These are phyloP conservation scores for Sicyos baderoa DNA, from an alignment of 306 rosid species.

Conservation along the genomic window DNA sequence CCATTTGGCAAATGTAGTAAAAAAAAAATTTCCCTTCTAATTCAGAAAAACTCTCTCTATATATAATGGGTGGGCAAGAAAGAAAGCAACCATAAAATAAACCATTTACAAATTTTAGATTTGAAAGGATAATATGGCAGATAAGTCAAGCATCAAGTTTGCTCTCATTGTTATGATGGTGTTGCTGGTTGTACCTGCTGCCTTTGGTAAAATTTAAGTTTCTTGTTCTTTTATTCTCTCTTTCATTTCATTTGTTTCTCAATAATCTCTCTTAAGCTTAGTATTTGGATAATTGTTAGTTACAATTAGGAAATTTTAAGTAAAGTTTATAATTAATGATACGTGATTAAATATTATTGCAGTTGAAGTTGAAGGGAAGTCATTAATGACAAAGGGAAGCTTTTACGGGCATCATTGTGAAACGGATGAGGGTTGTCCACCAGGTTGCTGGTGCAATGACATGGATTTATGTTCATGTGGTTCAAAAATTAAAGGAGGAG, in stretches of 20 bases:
- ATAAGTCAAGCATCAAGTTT: background rate
- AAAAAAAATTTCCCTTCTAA: too few species aligned
- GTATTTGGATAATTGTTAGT: too few species aligned
- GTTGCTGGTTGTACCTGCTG: background rate
- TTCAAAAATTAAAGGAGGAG: background rate
- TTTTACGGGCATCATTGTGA: too few species aligned
- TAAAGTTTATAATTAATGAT: too few species aligned
- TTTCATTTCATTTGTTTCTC: background rate
- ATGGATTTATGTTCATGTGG: too few species aligned
- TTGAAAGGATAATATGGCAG: background rate
- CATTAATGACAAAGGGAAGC: too few species aligned
- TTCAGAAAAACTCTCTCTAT: background rate
- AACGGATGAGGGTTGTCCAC: too few species aligned
- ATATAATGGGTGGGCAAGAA: background rate
- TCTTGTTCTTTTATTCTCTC: background rate
- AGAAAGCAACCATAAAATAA: background rate
- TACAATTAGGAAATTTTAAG: too few species aligned
- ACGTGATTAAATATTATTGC: too few species aligned
- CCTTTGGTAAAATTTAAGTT: background rate
- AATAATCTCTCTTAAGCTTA: too few species aligned
- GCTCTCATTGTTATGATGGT: background rate
- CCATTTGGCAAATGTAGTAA: too few species aligned
- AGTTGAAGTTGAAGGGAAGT: background rate
- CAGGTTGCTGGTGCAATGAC: too few species aligned
- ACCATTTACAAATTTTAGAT: background rate